Evolutionary conservation across 2,329 filamentous ascomycete species (phyloP).

Genomic region (Paracorniculantispora psalliotae): DNA sequence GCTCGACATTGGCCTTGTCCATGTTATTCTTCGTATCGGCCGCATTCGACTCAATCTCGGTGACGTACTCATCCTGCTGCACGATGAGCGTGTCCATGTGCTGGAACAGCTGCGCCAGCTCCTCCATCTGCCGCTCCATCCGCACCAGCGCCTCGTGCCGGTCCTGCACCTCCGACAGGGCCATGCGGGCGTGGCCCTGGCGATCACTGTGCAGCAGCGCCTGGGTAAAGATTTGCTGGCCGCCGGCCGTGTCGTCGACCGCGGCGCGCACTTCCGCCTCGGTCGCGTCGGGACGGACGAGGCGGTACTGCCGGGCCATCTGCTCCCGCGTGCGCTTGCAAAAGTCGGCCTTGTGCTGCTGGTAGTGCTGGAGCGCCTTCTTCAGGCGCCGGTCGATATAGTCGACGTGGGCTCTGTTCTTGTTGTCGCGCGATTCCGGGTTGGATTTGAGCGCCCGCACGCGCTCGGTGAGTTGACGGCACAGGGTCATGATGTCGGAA

Average conservation of each 20-base stretch:
- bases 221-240: conserved; percentile 80
- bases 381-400: conserved; percentile 76
- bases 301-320: conserved; percentile 83
- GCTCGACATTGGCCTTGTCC: conserved; percentile 77
- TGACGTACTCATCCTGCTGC: conserved; percentile 76
- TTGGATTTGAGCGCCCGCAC: conserved; percentile 79
- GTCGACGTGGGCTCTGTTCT: conserved; percentile 75
- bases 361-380: conserved; percentile 74
- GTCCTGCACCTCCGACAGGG: conserved; percentile 72
- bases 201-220: conserved; percentile 77
- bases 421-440: conserved; percentile 65
- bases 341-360: conserved; percentile 74
- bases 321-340: conserved; percentile 75
- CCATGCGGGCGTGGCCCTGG: conserved; percentile 73
- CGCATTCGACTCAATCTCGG: conserved; percentile 78
- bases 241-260: conserved; percentile 59
- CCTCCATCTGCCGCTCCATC: conserved; percentile 85
- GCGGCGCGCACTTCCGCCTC: conserved; percentile 74
- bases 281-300: conserved; percentile 75
- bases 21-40: conserved; percentile 82
- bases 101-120: conserved; percentile 81
- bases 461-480: conserved; percentile 71
- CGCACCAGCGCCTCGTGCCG: conserved; percentile 84
- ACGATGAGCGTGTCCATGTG: conserved; percentile 82
- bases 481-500: conserved; percentile 75